phyloP scores from a whole-genome alignment of 2,329 filamentous ascomycete genomes.

The Aspergillus unguis region DNA sequence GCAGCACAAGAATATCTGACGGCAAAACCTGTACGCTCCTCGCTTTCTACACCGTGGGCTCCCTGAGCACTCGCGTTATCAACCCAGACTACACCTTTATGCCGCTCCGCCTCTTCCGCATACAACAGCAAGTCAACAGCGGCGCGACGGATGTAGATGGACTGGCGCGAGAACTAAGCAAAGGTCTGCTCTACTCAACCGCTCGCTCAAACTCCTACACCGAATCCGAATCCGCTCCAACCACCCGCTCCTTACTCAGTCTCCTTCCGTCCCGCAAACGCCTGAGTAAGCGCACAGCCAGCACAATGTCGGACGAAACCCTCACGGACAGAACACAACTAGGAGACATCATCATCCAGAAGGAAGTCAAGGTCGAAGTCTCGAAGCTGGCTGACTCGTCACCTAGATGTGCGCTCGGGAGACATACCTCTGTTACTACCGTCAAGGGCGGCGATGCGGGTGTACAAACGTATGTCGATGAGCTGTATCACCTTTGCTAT shows the following conservation, averaged over 20 bases:
- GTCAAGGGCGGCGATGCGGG: constrained; percentile 26
- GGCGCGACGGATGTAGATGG: constrained; percentile 54
- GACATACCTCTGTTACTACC: constrained; percentile 23
- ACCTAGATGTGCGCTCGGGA: constrained; percentile 16
- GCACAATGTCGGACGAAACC: constrained; percentile 19
- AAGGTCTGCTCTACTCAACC: constrained; percentile 54
- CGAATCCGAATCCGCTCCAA: constrained; percentile 22
- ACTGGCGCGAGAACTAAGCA: constrained; percentile 60
- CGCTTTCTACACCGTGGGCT: constrained; percentile 61
- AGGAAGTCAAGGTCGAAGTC: constrained; percentile 59
- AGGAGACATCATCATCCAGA: constrained; percentile 61
- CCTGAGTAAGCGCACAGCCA: neutral
- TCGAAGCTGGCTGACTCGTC: constrained; percentile 24
- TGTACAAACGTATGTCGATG: constrained; percentile 47
- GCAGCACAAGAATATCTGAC: constrained; percentile 18
- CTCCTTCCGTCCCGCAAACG: constrained; percentile 23
- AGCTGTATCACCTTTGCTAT: constrained; percentile 41
- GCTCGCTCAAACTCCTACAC: constrained; percentile 24
- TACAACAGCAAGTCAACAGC: constrained; percentile 61
- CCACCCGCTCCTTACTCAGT: constrained; percentile 19
- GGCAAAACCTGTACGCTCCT: constrained; percentile 45
- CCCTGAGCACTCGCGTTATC: constrained; percentile 55
- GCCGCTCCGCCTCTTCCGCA: constrained; percentile 63
- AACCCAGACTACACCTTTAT: constrained; percentile 57
- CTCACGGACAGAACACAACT: constrained; percentile 28